These are phyloP conservation scores for Russula lepida DNA, from an alignment of 768 basidiomycete species.

Conservation along the genomic window DNA sequence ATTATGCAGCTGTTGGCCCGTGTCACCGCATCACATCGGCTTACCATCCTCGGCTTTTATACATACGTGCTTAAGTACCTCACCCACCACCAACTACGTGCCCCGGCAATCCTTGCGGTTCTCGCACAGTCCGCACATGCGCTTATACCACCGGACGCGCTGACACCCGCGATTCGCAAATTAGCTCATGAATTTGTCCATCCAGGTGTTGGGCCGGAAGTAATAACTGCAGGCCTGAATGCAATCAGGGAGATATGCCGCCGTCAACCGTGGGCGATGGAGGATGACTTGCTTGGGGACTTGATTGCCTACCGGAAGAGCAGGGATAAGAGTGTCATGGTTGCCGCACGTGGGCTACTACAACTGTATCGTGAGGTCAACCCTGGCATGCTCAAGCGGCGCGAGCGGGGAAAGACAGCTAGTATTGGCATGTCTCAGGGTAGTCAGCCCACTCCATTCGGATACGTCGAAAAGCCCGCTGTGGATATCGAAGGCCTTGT, in stretches of 20 bases:
- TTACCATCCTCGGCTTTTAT: constrained; percentile 91
- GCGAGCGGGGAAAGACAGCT: constrained; percentile 90
- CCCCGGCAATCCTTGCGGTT: constrained; percentile 87
- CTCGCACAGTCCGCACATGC: constrained; percentile 95
- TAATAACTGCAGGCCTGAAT: constrained; percentile 95
- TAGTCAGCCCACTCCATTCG: constrained; percentile 67
- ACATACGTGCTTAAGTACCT: constrained; percentile 94
- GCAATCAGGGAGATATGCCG: constrained; percentile 91
- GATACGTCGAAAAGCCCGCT: constrained; percentile 64
- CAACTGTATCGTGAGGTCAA: constrained; percentile 95
- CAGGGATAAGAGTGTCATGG: constrained; percentile 84
- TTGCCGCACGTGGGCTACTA: constrained; percentile 80
- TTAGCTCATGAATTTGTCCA: constrained; percentile 95
- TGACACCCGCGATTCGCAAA: constrained; percentile 85
- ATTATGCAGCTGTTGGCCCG: constrained; percentile 95
- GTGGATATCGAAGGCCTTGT: constrained; percentile 86
- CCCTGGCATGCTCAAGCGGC: constrained; percentile 80
- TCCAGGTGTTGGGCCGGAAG: constrained; percentile 91
- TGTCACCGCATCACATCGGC: constrained; percentile 87
- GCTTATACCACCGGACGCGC: constrained; percentile 85
- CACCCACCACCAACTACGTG: constrained; percentile 81
- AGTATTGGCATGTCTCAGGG: constrained; percentile 64
- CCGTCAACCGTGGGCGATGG: constrained; percentile 95
- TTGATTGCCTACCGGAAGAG: constrained; percentile 93
- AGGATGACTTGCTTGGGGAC: constrained; percentile 87